These are phyloP conservation scores for Ogataea parapolymorpha DNA, from an alignment of 805 yeast species.

Conservation along the genomic window DNA sequence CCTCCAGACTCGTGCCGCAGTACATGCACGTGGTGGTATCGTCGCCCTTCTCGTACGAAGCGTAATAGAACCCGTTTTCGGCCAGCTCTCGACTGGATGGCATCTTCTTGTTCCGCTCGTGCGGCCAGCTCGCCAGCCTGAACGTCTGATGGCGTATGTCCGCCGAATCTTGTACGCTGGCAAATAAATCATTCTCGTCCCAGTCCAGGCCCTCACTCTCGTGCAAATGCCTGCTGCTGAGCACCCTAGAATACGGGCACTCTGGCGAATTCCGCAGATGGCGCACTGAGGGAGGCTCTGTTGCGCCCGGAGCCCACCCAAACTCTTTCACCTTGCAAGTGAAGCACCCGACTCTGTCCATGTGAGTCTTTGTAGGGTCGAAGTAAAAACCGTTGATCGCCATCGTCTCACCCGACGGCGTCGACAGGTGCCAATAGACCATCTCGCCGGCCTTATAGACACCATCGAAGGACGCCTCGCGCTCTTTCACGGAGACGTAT, in stretches of 20 bases:
- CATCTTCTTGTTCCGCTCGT: constrained; percentile 33
- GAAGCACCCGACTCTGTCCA: constrained; percentile 55
- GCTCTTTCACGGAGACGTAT: constrained; percentile 15
- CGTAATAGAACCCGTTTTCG: constrained; percentile 62
- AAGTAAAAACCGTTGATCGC: constrained; percentile 61
- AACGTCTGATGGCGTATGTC: constrained; percentile 40
- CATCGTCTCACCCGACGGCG: constrained; percentile 30
- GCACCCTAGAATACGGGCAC: constrained; percentile 23
- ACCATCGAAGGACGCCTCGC: constrained; percentile 22
- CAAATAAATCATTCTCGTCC: constrained; percentile 26
- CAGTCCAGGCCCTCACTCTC: constrained; percentile 18
- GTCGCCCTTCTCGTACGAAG: constrained; percentile 44
- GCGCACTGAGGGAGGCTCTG: constrained; percentile 19
- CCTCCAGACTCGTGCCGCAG: constrained; percentile 62
- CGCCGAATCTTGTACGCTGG: constrained; percentile 35
- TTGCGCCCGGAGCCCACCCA: constrained; percentile 46
- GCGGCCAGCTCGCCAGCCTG: constrained; percentile 42
- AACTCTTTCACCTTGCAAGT: constrained; percentile 52
- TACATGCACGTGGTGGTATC: constrained; percentile 61
- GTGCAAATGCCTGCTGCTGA: constrained; percentile 14
- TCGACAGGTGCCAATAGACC: constrained; percentile 32
- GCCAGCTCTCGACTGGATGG: constrained; percentile 45
- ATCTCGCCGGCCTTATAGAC: constrained; percentile 21
- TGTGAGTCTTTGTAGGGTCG: constrained; percentile 44
- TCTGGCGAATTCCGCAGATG: constrained; percentile 28